Conservation (phyloP, 1,284 basidiomycete genomes). For the Puccinia brachypodii region DNA sequence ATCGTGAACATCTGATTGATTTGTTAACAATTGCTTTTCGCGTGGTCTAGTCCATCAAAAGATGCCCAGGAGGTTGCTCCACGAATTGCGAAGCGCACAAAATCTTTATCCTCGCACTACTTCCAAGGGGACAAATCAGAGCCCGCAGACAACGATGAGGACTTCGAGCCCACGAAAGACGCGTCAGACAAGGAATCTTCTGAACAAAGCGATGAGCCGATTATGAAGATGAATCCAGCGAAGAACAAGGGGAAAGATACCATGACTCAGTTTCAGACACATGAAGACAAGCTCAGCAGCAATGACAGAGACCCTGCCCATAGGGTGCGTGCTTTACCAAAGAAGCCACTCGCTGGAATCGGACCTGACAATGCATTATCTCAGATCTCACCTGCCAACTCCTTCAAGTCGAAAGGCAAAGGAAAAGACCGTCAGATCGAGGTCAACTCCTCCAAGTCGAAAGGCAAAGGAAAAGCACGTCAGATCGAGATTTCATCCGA, state of each 20-base stretch:
- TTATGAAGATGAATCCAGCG: neutral
- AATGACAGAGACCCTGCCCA: neutral
- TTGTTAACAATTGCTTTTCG: neutral
- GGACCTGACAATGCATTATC: neutral
- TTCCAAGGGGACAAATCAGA: slow-evolving; percentile 3
- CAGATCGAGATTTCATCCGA: slow-evolving; percentile 6
- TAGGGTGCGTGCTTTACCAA: neutral
- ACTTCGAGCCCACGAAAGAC: neutral
- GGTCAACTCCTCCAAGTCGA: neutral
- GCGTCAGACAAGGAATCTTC: neutral
- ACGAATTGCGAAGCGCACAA: neutral
- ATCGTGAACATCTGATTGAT: neutral
- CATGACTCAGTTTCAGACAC: neutral
- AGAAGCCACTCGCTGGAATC: neutral
- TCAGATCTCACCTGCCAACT: neutral
- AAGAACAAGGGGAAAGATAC: neutral
- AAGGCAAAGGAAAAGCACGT: neutral
- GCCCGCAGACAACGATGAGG: too few relatives aligned
- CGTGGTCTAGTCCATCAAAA: neutral
- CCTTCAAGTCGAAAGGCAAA: slow-evolving; percentile 7
- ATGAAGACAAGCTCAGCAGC: neutral
- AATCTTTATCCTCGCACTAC: slow-evolving; percentile 19
- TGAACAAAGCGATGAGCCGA: neutral
- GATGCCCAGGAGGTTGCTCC: neutral
- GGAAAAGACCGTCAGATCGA: slow-evolving; percentile 6